Percentiles rank a stretch among this genome's conserved stretches.
Conservation (phyloP, 2,329 filamentous ascomycete species). For the Metarhizium rileyi region DNA sequence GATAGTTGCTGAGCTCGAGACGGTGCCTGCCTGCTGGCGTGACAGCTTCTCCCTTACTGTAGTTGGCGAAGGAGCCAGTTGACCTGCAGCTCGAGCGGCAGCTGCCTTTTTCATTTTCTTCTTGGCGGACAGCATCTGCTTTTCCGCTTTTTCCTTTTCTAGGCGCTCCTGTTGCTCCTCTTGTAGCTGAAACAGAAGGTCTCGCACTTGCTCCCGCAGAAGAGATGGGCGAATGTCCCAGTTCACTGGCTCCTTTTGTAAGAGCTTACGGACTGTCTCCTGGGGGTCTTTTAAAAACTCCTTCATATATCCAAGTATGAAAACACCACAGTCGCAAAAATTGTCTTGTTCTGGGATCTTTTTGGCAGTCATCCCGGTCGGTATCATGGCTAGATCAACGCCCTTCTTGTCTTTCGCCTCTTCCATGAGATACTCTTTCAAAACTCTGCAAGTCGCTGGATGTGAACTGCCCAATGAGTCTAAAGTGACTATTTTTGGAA, state of each 20-base stretch:
- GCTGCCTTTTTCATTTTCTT: constrained; percentile 4
- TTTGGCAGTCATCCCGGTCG: constrained; percentile 55
- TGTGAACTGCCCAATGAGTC: constrained; percentile 71
- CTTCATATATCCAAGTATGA: constrained; percentile 72
- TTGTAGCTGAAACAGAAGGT: constrained; percentile 55
- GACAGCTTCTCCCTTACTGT: not conserved
- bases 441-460: constrained; percentile 49
- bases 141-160: constrained; percentile 26
- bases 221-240: constrained; percentile 47
- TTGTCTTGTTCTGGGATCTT: constrained; percentile 74
- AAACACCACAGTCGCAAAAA: constrained; percentile 82
- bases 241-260: constrained; percentile 43
- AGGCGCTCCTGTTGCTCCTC: constrained; percentile 40
- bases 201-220: constrained; percentile 56
- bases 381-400: constrained; percentile 26
- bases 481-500: constrained; percentile 71
- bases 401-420: constrained; percentile 59
- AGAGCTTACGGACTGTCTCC: constrained; percentile 54
- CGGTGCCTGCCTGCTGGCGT: not conserved
- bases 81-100: not conserved
- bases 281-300: constrained; percentile 72
- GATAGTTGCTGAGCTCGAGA: not conserved
- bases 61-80: not conserved
- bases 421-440: constrained; percentile 67
- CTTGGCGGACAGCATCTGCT: constrained; percentile 19